Conservation (phyloP, 2,329 filamentous ascomycete genomes). For the Fusarium fracticaudum region DNA sequence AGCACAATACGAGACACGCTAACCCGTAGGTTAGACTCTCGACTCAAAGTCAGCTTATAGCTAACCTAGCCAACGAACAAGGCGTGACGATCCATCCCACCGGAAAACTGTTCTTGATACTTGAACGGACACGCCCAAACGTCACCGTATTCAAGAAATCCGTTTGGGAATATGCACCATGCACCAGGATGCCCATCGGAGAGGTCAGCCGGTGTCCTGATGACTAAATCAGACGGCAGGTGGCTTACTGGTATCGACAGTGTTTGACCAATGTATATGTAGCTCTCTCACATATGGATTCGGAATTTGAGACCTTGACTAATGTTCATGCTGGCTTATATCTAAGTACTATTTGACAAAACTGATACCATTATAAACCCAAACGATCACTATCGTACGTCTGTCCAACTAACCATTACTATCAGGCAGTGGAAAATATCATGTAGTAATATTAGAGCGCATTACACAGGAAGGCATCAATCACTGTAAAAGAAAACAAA, state of each 20-base stretch:
- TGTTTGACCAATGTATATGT: not conserved
- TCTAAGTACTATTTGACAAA: not conserved
- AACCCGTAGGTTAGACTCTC: not conserved
- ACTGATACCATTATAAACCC: not conserved
- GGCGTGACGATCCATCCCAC: not conserved
- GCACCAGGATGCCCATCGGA: too few species aligned
- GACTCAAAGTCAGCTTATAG: not conserved
- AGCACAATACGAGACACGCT: not conserved
- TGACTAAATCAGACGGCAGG: not conserved
- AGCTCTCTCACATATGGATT: not conserved
- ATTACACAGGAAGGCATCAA: not conserved
- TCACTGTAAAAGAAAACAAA: not conserved
- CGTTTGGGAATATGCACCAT: rapidly evolving
- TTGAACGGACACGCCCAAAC: not conserved
- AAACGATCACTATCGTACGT: rapidly evolving
- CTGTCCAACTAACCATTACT: not conserved
- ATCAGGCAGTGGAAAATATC: not conserved
- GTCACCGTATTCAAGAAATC: not conserved
- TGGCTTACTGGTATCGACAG: too few species aligned
- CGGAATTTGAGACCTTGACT: not conserved
- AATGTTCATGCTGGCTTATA: not conserved
- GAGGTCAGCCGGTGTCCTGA: not conserved
- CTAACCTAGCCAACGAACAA: not conserved
- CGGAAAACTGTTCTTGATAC: not conserved
- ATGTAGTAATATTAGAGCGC: rapidly evolving